Evolutionary conservation across 1,284 basidiomycete genomes (phyloP).

Genomic region (Waitea zeae): DNA sequence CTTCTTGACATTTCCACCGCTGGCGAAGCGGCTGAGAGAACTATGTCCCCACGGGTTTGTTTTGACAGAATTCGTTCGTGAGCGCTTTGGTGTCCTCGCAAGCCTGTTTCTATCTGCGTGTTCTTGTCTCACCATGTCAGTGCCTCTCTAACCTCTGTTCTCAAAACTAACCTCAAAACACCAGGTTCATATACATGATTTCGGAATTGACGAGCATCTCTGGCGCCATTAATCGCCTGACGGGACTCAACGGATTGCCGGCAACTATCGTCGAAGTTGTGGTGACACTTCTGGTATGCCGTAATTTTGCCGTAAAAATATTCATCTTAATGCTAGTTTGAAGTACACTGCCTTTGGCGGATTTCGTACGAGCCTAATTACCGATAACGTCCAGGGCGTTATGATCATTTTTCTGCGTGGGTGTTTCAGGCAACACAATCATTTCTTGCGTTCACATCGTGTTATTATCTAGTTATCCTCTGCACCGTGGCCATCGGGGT

Average conservation of each 20-base stretch:
- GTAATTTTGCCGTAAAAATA: background rate
- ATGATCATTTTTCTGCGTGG: background rate
- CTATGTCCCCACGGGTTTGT: background rate
- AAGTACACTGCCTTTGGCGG: background rate
- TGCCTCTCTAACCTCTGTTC: no score
- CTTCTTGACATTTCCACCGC: background rate
- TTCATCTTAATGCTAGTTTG: no score
- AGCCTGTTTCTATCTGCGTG: background rate
- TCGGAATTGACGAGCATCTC: background rate
- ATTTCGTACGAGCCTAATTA: background rate
- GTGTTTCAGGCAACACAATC: no score
- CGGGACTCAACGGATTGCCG: background rate
- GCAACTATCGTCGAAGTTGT: background rate
- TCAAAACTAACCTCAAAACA: no score
- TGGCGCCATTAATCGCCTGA: background rate
- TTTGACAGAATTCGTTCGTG: background rate
- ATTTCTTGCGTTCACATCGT: no score
- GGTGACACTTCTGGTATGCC: background rate
- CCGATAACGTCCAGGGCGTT: background rate
- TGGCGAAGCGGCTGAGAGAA: background rate
- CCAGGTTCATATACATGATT: background rate
- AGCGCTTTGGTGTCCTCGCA: background rate
- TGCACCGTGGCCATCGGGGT: background rate
- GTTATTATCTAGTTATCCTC: no score
- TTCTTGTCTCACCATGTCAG: no score